Evolutionary conservation across 768 basidiomycete genomes (phyloP).

Genomic region (Pisolithus albus): DNA sequence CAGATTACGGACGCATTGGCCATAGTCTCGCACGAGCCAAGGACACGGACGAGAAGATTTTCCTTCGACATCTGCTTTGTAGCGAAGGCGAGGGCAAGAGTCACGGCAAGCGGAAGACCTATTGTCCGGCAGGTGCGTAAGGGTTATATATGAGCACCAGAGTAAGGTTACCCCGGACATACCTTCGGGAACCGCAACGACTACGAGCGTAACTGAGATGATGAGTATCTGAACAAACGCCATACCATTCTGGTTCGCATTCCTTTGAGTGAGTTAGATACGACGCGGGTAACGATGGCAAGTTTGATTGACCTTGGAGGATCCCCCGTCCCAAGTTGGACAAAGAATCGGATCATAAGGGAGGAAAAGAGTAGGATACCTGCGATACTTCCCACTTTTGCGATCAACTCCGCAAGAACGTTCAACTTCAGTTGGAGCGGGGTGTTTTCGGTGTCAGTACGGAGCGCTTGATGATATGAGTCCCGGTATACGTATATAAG

Average conservation of each 20-base stretch:
- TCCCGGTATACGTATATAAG: neutral
- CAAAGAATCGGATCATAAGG: conserved; percentile 93
- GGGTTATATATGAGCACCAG: neutral
- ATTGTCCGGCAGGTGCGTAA: conserved; percentile 1
- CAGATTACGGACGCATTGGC: conserved; percentile 94
- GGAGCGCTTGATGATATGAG: conserved; percentile 52
- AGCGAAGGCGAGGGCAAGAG: conserved; percentile 92
- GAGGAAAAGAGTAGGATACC: conserved; percentile 76
- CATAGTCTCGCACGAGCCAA: conserved; percentile 98
- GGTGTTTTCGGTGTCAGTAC: conserved; percentile 81
- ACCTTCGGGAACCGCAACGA: conserved; percentile 86
- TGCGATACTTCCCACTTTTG: conserved; percentile 78
- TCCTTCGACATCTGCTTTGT: conserved; percentile 96
- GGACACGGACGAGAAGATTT: conserved; percentile 90
- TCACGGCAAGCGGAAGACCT: conserved; percentile 94
- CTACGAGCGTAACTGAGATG: conserved; percentile 87
- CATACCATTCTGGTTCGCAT: conserved; percentile 77
- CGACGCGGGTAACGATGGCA: neutral
- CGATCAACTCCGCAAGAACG: conserved; percentile 88
- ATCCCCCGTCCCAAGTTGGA: conserved; percentile 61
- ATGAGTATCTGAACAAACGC: conserved; percentile 90
- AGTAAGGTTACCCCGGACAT: conserved; percentile 1
- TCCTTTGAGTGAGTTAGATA: conserved; percentile 33
- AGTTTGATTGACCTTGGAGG: conserved; percentile 44
- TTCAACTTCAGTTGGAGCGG: conserved; percentile 95